phyloP scores from a whole-genome alignment of 2,329 filamentous ascomycete species.

The Aphanoascus verrucosus region DNA sequence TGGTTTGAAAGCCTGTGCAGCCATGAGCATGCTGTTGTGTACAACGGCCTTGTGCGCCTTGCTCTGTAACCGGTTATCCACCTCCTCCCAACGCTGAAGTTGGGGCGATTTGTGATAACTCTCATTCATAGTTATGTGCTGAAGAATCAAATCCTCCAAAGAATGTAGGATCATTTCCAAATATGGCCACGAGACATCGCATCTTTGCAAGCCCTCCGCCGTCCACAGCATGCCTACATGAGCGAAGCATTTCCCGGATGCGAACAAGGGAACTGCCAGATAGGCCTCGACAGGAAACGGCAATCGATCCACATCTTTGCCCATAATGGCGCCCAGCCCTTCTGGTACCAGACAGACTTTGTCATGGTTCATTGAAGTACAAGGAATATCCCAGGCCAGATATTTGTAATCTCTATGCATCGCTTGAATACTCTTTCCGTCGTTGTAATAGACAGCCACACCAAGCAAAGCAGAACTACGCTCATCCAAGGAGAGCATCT shows the following conservation, averaged over 20 bases:
- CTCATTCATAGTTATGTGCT: slow-evolving; percentile 29
- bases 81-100: slow-evolving; percentile 30
- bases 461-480: slow-evolving; percentile 45
- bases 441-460: slow-evolving; percentile 55
- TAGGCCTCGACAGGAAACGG: slow-evolving; percentile 56
- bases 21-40: slow-evolving; percentile 17
- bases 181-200: slow-evolving; percentile 53
- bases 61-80: slow-evolving; percentile 14
- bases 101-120: slow-evolving; percentile 18
- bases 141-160: slow-evolving; percentile 55
- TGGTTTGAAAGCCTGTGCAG: slow-evolving; percentile 50
- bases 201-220: slow-evolving; percentile 46
- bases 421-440: slow-evolving; percentile 37
- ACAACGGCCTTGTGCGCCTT: slow-evolving; percentile 17
- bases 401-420: slow-evolving; percentile 53
- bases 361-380: slow-evolving; percentile 60
- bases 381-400: slow-evolving; percentile 54
- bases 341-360: slow-evolving; percentile 60
- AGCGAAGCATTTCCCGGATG: slow-evolving; percentile 54
- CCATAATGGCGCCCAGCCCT: slow-evolving; percentile 47
- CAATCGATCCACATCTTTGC: slow-evolving; percentile 48
- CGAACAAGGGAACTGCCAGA: slow-evolving; percentile 55
- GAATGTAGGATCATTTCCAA: slow-evolving; percentile 58
- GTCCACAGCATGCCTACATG: slow-evolving; percentile 67
- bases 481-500: slow-evolving; percentile 52